Base-by-base conservation (phyloP, 2,329 filamentous ascomycete genomes). In the Cercospora sp. region DNA sequence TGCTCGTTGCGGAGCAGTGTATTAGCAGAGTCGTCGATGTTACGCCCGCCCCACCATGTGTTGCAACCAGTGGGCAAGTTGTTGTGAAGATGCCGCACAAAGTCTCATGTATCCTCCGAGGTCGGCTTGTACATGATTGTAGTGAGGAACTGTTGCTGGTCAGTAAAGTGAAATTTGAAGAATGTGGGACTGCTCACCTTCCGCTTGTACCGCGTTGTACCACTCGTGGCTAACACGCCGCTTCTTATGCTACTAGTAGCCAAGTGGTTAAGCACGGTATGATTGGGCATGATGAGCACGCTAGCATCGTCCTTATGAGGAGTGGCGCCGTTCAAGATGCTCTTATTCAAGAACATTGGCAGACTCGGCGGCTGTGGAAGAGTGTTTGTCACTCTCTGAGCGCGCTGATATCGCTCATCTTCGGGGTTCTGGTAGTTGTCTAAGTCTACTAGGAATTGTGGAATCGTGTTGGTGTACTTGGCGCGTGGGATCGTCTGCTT, bases 211-310 rank as follows among this genome's bases (percentile, higher is more conserved):
- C 95, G 87, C n/a, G 95, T 99, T 5, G 95, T 99, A 13, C 93
- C 94, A 76, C 94, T 97, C 5, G 97, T 96, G 36, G 95, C 95
- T 72, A 99, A 85, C 28, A 98, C 92, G 71, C 94, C 94, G 73
- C 97, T 93, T 83, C 97, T 97, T 80, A 99, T 99, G 79, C 94
- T 97, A 80, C 94, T 98, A 3, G 95, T 99, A 60, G 94, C 94
- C 73, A 99, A 84, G 79, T 99, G 95, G 74, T 99, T 99, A 71
- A 99, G 83, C 33, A 98, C 93, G 0, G 95, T 97, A 77, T 99
- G 94, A 76, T 98, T 99, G 13, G 95, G 95, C 87, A 97, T 94
- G 73, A 93, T 95, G 71, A 99, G 83, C 69, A 99, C 95, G 81
- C 94, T 97, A 80, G 94, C 97, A 81, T 99, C 95, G 78, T 99